Base-by-base conservation (phyloP, 768 basidiomycete genomes). In the Favolaschia claudopus region DNA sequence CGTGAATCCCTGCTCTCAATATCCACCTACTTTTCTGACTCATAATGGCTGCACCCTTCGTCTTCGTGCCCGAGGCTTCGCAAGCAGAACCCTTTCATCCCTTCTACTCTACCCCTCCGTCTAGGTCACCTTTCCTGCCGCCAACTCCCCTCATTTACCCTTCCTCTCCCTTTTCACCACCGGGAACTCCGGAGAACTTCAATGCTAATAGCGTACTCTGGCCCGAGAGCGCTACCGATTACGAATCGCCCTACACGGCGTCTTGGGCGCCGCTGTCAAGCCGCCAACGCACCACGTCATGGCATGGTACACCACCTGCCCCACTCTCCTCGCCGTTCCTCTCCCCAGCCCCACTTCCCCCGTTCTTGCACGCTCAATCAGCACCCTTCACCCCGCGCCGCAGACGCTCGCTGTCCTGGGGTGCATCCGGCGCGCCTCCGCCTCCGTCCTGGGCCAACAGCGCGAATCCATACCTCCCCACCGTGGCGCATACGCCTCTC, bases 31-130 rank as follows among this genome's bases (percentile, higher is more conserved):
- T n/a, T n/a, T n/a, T n/a, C n/a, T n/a, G n/a, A n/a, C n/a, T n/a
- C 25, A 57, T 34, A 46, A 59, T 60, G 58, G 32, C 58, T 12
- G 37, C 52, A 2, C 58, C 58, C 1, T 60, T 60, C 15, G 51
- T 60, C 15, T 60, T 42, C 43, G 52, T 60, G 6, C 58, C 58
- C 19, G 58, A 59, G n/a, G 45, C 29, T 7, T 59, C 58, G 5
- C 44, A 51, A 4, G 13, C 51, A 5, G 14, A 4, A 2, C 38
- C 45, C 12, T 39, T 47, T 39, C 34, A 54, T 19, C 58, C 58
- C 24, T 60, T 42, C 58, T 60, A 48, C 25, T 47, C 58, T 1
- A 54, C 52, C 5, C 58, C 58, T 2, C 45, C 38, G 25, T 22
- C 22, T 4, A 38, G n/a, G 2, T 59, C 58, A 4, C 58, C 58